phyloP scores from a whole-genome alignment of 1,284 basidiomycete species.

The Tetrapyrgos nigripes region DNA sequence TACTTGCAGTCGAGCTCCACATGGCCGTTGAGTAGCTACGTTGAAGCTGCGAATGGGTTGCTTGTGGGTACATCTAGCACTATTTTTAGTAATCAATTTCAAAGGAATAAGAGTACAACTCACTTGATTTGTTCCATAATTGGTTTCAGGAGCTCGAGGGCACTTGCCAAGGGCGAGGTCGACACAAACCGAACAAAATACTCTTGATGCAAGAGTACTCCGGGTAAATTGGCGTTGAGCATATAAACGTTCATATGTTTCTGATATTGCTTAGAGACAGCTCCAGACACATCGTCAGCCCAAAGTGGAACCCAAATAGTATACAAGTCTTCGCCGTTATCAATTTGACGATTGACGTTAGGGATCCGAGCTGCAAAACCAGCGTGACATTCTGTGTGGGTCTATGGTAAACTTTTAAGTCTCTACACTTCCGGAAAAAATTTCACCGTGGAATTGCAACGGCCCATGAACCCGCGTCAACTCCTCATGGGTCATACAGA shows the following conservation, averaged over 20 bases:
- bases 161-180: slow-evolving; percentile 35
- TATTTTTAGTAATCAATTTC: not conserved
- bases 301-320: slow-evolving; percentile 24
- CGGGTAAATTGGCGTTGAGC: slow-evolving; percentile 26
- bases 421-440: not conserved
- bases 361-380: not conserved
- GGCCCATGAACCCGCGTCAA: not conserved
- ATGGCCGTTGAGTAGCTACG: slow-evolving; percentile 30
- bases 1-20: slow-evolving; percentile 28
- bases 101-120: not conserved
- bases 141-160: slow-evolving; percentile 35
- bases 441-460: not conserved
- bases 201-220: slow-evolving; percentile 25
- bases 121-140: slow-evolving; percentile 29
- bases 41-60: slow-evolving; percentile 4
- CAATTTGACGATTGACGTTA: not conserved
- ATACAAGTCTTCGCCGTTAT: slow-evolving; percentile 17
- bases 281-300: slow-evolving; percentile 28
- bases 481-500: no score
- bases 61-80: not conserved
- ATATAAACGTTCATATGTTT: slow-evolving; percentile 35
- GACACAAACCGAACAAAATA: slow-evolving; percentile 27
- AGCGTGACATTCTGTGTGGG: no score
- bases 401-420: not conserved
- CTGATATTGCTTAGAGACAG: slow-evolving; percentile 30